phyloP scores from a whole-genome alignment of 1,284 basidiomycete genomes.

The Boletus subluridellus region DNA sequence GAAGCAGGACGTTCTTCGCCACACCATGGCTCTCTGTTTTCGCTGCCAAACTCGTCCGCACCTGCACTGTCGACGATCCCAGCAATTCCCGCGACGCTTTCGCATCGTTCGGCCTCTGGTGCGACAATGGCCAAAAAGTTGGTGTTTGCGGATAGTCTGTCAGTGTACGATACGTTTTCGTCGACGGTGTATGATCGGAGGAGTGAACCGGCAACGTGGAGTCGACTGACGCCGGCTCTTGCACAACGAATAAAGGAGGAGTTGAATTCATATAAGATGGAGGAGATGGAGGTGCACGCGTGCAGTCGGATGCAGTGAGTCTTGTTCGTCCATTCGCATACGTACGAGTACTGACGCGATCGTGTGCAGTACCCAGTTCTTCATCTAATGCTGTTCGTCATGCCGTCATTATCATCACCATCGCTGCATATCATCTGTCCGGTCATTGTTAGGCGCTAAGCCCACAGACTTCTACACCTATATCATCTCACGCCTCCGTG shows the following conservation, averaged over 20 bases:
- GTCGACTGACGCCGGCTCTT: constrained; percentile 87
- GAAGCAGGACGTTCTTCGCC: constrained; percentile 34
- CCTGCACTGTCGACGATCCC: constrained; percentile 72
- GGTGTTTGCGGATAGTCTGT: constrained; percentile 87
- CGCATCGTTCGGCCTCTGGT: constrained; percentile 64
- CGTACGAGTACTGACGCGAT: neutral
- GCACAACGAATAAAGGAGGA: constrained; percentile 97
- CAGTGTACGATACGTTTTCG: constrained; percentile 95
- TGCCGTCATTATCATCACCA: constrained; percentile 18
- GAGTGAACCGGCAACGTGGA: constrained; percentile 96
- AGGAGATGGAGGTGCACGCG: constrained; percentile 96
- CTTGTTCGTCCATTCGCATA: neutral
- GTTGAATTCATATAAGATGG: constrained; percentile 95
- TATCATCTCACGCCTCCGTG: constrained; percentile 17
- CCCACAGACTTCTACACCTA: constrained; percentile 31
- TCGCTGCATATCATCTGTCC: constrained; percentile 30
- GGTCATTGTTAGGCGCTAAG: constrained; percentile 30
- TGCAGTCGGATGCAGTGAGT: constrained; percentile 81
- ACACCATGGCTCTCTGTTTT: constrained; percentile 50
- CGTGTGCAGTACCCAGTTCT: constrained; percentile 29
- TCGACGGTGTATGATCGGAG: constrained; percentile 88
- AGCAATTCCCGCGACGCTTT: constrained; percentile 46
- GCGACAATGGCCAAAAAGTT: constrained; percentile 68
- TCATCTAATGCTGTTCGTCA: constrained; percentile 31
- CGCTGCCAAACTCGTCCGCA: constrained; percentile 83